These are phyloP conservation scores for Daldinia caldariorum DNA, from an alignment of 495 filamentous ascomycete genomes.

Conservation along the genomic window DNA sequence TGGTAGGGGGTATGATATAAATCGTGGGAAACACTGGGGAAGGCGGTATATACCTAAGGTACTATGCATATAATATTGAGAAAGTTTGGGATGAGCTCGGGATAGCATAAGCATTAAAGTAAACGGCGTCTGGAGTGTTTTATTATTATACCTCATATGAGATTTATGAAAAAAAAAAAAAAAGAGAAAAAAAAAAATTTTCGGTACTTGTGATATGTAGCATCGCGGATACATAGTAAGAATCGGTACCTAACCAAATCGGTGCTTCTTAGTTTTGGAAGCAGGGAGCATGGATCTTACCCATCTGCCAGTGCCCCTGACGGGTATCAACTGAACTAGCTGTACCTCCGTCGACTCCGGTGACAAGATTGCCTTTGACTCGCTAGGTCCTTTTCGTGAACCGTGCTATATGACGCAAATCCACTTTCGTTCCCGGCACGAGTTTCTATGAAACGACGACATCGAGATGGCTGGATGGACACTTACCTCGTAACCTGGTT, in stretches of 20 bases:
- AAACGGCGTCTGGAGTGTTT: not conserved
- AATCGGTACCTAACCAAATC: not conserved
- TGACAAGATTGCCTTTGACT: not conserved
- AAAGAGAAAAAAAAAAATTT: not conserved
- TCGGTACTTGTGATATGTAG: not conserved
- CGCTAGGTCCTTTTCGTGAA: not conserved
- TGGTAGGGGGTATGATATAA: not conserved
- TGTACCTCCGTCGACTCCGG: not conserved
- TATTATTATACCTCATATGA: not conserved
- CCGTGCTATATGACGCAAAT: not conserved
- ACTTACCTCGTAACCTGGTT: too few species aligned
- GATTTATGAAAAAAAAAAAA: not conserved
- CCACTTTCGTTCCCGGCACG: not conserved
- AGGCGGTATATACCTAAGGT: not conserved
- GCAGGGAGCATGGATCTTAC: not conserved
- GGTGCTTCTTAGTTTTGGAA: not conserved
- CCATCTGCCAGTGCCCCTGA: too few species aligned
- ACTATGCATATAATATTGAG: not conserved
- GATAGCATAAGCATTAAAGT: slow-evolving; percentile 2
- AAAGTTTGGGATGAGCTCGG: not conserved
- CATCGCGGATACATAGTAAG: not conserved
- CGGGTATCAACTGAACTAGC: too few species aligned
- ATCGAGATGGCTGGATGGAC: not conserved
- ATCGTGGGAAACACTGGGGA: not conserved
- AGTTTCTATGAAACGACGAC: not conserved